Percentiles rank a stretch among this genome's conserved stretches.
phyloP scores from a whole-genome alignment of 805 yeast genomes.

The Myxozyma mucilagina region DNA sequence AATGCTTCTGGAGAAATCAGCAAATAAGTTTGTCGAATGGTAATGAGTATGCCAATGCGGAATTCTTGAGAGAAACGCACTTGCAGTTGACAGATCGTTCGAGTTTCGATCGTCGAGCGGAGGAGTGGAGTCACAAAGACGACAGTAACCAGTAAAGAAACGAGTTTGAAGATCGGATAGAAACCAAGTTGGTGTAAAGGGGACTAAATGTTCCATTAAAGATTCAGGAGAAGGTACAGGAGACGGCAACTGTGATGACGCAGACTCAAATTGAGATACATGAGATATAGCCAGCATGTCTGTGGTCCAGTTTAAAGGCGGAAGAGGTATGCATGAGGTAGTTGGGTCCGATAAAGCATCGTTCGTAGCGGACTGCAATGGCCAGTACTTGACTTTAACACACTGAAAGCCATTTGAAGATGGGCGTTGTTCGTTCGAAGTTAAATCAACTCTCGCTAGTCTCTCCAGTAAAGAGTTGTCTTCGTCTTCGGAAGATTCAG shows the following conservation, averaged over 20 bases:
- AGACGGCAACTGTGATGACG: not conserved
- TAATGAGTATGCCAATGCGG: not conserved
- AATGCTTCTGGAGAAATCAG: not conserved
- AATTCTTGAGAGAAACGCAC: not conserved
- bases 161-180: not conserved
- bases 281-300: not conserved
- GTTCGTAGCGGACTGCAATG: not conserved
- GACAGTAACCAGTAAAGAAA: not conserved
- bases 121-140: not conserved
- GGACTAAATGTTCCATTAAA: no score
- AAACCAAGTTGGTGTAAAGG: not conserved
- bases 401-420: not conserved
- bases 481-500: not conserved
- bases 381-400: slow-evolving; percentile 1
- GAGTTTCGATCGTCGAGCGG: not conserved
- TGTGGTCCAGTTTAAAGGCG: not conserved
- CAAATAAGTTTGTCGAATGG: not conserved
- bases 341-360: not conserved
- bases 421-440: not conserved
- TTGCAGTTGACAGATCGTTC: no score
- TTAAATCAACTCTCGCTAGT: not conserved
- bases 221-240: not conserved
- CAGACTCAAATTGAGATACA: no score
- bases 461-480: not conserved
- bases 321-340: not conserved